Evolutionary conservation across 2,329 filamentous ascomycete genomes (phyloP), one percentile per base, ranked within the genome.

Genomic region (Cercospora canescens): DNA sequence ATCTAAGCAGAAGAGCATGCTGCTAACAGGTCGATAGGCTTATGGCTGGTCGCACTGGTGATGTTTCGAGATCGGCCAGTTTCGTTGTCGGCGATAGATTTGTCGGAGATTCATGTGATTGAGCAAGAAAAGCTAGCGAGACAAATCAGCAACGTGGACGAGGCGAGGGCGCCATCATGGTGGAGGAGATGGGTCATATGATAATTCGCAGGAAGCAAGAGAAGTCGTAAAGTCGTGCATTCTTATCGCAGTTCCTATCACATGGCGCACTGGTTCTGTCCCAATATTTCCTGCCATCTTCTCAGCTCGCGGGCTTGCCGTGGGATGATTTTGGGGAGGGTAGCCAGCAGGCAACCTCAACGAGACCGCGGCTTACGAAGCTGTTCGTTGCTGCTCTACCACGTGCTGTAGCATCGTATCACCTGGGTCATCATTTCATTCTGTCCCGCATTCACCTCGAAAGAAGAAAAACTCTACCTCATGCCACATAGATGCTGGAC

Each of bases 21-120:
- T 26, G 48, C 28, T 60, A 1, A n/a, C 39, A 11, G 16, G 24
- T 35, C 56, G 9, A 64, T 18, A n/a, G 35, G 26, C 26, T 16
- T 30, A 66, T 70, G 67, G 62, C 35, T 41, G 11, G 16, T 52
- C 2, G 60, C 60, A 2, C 58, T 54, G 26, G 4, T 62, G 7
- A 32, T 63, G 6, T 61, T 68, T 8, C 30, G 62, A 11, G 41
- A 59, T 9, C 55, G 60, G 39, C 24, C 61, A 12, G 58, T 68
- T 1, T 45, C 64, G 2, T 35, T 65, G 26, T 30, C 6, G 1
- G 50, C 58, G 4, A 68, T 68, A 64, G 68, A 69, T 39, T 32
- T 68, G 6, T 65, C 66, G 2, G 68, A 69, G 41, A 65, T 70
- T 16, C 34, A 64, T 12, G 30, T 63, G 3, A 68, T 70, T 35